phyloP scores from a whole-genome alignment of 1,284 basidiomycete species.

The Sanghuangporus baumii region DNA sequence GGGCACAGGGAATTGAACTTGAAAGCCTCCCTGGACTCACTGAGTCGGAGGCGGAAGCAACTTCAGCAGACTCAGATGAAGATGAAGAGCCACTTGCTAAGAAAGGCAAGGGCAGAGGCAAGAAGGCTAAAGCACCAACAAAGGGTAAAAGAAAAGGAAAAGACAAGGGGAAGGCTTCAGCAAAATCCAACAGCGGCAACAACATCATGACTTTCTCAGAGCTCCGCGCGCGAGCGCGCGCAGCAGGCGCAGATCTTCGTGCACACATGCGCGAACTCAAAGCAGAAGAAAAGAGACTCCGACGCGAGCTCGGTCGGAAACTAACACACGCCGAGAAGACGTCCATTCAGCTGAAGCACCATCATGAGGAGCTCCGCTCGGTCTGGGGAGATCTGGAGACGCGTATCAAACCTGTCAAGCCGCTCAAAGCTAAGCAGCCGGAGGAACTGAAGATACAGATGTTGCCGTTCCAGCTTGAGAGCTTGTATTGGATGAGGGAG shows the following conservation, averaged over 20 bases:
- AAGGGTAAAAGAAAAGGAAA: constrained; percentile 25
- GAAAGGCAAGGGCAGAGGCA: constrained; percentile 29
- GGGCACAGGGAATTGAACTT: constrained; percentile 16
- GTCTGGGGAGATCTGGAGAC: constrained; percentile 87
- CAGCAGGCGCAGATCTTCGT: constrained; percentile 18
- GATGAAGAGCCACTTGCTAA: constrained; percentile 33
- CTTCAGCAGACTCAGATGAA: constrained; percentile 17
- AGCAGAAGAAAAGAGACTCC: constrained; percentile 45
- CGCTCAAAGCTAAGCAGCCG: constrained; percentile 76
- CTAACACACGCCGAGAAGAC: constrained; percentile 77
- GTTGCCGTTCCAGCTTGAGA: constrained; percentile 86
- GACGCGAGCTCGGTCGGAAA: constrained; percentile 56
- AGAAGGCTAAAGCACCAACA: constrained; percentile 21
- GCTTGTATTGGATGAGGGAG: constrained; percentile 92
- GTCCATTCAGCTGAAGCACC: constrained; percentile 52
- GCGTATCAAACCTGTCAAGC: constrained; percentile 57
- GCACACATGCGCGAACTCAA: constrained; percentile 31
- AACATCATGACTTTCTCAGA: constrained; percentile 33
- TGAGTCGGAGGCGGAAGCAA: constrained; percentile 22
- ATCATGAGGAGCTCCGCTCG: constrained; percentile 74
- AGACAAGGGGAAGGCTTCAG: constrained; percentile 17
- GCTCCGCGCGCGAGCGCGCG: constrained; percentile 28
- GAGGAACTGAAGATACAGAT: constrained; percentile 68
- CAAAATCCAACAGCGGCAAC: not conserved
- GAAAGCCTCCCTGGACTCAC: constrained; percentile 25